These are phyloP conservation scores for Ministeria vibrans DNA, from an alignment of 78 protist genomes.

Conservation along the genomic window DNA sequence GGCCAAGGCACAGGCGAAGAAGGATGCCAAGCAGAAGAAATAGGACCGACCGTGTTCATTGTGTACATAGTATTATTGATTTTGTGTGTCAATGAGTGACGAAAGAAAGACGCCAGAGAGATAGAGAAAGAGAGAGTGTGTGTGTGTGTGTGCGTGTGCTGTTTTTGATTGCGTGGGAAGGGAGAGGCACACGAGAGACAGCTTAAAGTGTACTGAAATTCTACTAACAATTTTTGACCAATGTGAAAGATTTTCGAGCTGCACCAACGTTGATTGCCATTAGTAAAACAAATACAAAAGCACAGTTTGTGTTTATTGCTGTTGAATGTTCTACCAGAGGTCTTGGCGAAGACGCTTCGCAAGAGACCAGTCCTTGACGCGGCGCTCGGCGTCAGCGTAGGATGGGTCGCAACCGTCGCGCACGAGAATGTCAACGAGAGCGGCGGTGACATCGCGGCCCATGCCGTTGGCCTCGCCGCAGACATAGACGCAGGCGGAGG, in stretches of 20 bases:
- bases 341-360: too few species aligned
- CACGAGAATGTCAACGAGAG: conserved; percentile 23
- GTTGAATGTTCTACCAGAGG: too few species aligned
- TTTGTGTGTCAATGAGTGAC: not conserved
- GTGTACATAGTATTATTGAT: not conserved
- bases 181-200: not conserved
- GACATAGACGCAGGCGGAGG: conserved; percentile 36
- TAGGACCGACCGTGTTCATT: not conserved
- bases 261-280: too few species aligned
- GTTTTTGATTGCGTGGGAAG: too few species aligned
- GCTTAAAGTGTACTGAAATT: too few species aligned
- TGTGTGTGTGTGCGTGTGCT: not conserved
- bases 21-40: not conserved
- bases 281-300: not conserved
- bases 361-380: too few species aligned
- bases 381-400: not conserved
- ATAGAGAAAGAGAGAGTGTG: not conserved
- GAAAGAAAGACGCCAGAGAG: not conserved
- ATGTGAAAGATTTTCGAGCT: too few species aligned
- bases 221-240: too few species aligned
- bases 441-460: conserved; percentile 46
- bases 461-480: conserved; percentile 65
- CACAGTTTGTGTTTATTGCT: not conserved
- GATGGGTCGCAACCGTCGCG: conserved; percentile 18
- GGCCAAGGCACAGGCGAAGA: not conserved